Evolutionary conservation across 768 basidiomycete genomes (phyloP).

Genomic region (Neoboletus subvelutipes): DNA sequence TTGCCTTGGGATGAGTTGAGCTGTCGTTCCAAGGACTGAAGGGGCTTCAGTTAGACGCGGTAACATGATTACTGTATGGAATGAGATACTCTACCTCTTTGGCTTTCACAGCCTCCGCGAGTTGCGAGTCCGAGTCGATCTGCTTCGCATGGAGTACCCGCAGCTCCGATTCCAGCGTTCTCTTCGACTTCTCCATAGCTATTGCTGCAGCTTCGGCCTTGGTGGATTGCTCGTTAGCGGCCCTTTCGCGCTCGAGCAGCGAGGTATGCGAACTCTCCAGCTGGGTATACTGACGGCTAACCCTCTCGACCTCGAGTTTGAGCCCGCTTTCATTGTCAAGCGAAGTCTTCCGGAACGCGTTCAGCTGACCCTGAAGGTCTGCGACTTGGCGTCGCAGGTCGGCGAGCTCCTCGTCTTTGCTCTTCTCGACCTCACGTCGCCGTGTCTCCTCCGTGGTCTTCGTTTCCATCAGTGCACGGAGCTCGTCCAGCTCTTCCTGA

Average conservation of each 20-base stretch:
- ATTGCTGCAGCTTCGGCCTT: slow-evolving; percentile 48
- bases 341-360: slow-evolving; percentile 57
- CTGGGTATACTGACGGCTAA: slow-evolving; percentile 56
- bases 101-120: slow-evolving; percentile 56
- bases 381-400: slow-evolving; percentile 64
- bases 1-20: slow-evolving; percentile 69
- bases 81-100: slow-evolving; percentile 65
- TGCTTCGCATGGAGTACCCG: slow-evolving; percentile 67
- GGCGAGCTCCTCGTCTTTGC: slow-evolving; percentile 80
- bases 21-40: slow-evolving; percentile 75
- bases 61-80: background rate
- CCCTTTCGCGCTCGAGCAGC: slow-evolving; percentile 59
- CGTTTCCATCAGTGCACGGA: slow-evolving; percentile 79
- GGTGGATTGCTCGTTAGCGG: slow-evolving; percentile 48
- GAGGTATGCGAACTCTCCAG: slow-evolving; percentile 62
- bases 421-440: slow-evolving; percentile 79
- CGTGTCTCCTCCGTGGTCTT: slow-evolving; percentile 86
- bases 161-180: slow-evolving; percentile 69
- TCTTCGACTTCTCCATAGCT: slow-evolving; percentile 68
- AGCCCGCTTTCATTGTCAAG: slow-evolving; percentile 71
- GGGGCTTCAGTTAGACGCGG: background rate
- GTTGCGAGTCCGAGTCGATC: slow-evolving; percentile 60
- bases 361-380: slow-evolving; percentile 65
- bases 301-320: slow-evolving; percentile 70
- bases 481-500: slow-evolving; percentile 81